phyloP scores from a whole-genome alignment of 169 alveolate genomes.

The Plasmodium vivax region DNA sequence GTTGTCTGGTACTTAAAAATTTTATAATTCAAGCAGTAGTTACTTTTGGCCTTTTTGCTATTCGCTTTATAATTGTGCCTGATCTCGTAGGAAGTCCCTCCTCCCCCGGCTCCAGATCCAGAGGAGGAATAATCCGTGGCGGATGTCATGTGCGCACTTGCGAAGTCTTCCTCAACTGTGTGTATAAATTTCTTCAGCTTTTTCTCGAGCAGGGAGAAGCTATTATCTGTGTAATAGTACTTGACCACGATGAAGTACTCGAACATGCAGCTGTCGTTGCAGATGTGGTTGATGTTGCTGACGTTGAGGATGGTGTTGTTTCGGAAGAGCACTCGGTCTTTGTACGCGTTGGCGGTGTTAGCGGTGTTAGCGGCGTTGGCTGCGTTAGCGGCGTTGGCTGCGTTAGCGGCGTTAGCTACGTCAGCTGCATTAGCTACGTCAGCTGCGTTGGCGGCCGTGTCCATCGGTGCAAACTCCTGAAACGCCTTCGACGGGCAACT shows the following conservation, averaged over 20 bases:
- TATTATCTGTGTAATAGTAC: slow-evolving; percentile 65
- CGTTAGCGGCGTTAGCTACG: neutral
- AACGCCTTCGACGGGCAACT: neutral
- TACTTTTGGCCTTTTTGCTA: slow-evolving; percentile 23
- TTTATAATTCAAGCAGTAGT: slow-evolving; percentile 70
- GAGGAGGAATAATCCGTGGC: neutral
- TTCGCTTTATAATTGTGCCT: slow-evolving; percentile 31
- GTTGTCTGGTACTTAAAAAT: slow-evolving; percentile 69
- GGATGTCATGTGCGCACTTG: neutral
- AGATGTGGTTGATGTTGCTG: slow-evolving; percentile 61
- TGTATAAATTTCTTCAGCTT: slow-evolving; percentile 44
- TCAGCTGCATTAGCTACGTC: neutral
- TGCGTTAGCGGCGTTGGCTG: neutral
- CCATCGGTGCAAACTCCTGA: neutral
- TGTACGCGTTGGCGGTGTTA: neutral
- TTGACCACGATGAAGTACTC: slow-evolving; percentile 59
- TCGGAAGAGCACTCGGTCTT: slow-evolving; percentile 55
- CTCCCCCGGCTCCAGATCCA: neutral
- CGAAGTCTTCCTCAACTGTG: slow-evolving; percentile 12
- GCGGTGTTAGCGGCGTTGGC: too few species aligned
- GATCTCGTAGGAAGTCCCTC: slow-evolving; percentile 2
- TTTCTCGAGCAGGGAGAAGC: slow-evolving; percentile 50
- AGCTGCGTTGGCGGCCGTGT: neutral
- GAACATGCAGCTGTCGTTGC: slow-evolving; percentile 65
- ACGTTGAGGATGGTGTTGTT: slow-evolving; percentile 42